Evolutionary conservation across 352 stramenopile genomes (phyloP).

Genomic region (Phytophthora hybrid): DNA sequence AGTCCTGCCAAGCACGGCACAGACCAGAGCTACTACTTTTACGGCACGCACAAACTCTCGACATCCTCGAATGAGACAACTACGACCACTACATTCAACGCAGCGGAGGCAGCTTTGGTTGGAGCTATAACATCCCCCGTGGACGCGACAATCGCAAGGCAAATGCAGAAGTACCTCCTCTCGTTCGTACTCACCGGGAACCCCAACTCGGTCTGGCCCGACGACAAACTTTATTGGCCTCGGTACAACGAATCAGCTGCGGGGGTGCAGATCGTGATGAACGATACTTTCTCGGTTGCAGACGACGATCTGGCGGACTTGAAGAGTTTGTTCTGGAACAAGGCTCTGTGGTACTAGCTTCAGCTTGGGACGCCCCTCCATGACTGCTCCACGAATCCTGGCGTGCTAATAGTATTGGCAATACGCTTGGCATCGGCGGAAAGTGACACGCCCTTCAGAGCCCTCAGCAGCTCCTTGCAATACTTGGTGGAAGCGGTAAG

Average conservation of each 20-base stretch:
- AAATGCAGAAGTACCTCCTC: slow-evolving; percentile 43
- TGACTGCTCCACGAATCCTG: slow-evolving; percentile 42
- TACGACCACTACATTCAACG: not conserved
- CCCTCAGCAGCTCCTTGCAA: slow-evolving; percentile 59
- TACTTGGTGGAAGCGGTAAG: slow-evolving; percentile 51
- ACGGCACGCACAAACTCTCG: slow-evolving; percentile 32
- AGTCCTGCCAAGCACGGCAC: slow-evolving; percentile 25
- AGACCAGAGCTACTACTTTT: slow-evolving; percentile 41
- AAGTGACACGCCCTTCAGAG: slow-evolving; percentile 58
- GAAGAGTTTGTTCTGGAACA: slow-evolving; percentile 37
- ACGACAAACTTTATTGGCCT: slow-evolving; percentile 38
- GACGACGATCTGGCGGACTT: slow-evolving; percentile 28
- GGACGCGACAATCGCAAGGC: slow-evolving; percentile 31
- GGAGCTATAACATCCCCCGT: slow-evolving; percentile 14
- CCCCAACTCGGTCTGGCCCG: slow-evolving; percentile 31
- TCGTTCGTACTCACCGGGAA: slow-evolving; percentile 36
- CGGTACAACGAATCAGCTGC: slow-evolving; percentile 24
- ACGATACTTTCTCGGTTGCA: slow-evolving; percentile 26
- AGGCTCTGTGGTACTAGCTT: slow-evolving; percentile 38
- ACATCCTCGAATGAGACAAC: slow-evolving; percentile 13
- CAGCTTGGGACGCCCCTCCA: slow-evolving; percentile 17
- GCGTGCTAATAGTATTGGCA: slow-evolving; percentile 56
- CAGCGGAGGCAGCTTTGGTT: not conserved
- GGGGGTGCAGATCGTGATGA: slow-evolving; percentile 31
- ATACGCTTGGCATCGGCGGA: slow-evolving; percentile 68